Evolutionary conservation across 2,329 filamentous ascomycete species (phyloP), one percentile per base, ranked within the genome.

Genomic region (Aspergillus calidoustus): DNA sequence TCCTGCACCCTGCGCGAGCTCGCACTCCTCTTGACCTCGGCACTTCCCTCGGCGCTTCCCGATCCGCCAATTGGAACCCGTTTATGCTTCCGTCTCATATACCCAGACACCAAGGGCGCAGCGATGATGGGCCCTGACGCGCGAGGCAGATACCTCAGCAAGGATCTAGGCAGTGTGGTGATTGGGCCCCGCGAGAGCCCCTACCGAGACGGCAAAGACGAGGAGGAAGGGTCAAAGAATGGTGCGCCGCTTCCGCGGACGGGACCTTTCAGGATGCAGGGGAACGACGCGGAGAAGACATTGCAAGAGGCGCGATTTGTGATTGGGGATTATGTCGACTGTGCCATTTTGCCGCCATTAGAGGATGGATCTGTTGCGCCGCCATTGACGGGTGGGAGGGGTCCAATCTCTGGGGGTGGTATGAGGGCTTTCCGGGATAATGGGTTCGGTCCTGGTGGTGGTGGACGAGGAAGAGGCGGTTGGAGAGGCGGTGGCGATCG

Each of bases 241-340:
- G 75, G 77, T 51, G 73, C 67, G 17, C 61, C 64, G 64, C 70
- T 69, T 61, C 74, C 70, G 63, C 74, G 53, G 65, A 72, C 52
- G 13, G 70, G 68, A 2, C 57, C 68, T 4, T 68, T 79, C 44
- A 80, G 80, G 28, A 73, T 82, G 50, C 76, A 86, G 57, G 82
- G 82, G 38, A 85, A 85, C 6, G 88, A 91, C 30, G 84, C 87
- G 11, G 83, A 88, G 30, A 94, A 90, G 79, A 93, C 91, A 8
- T 79, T 98, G 34, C 83, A 83, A 43, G 91, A 96, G 57, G 88
- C 86, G 38, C 86, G 89, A 23, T 96, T 97, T 71, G 90, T 97
- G 11, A 90, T 95, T 64, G 94, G 94, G 0, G 94, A 98, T 76
- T 96, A 91, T 72, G 84, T 98, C 46, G 89, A 90, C 61, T 94